phyloP scores from a whole-genome alignment of 169 alveolate genomes.

The Cyclospora cayetanensis region DNA sequence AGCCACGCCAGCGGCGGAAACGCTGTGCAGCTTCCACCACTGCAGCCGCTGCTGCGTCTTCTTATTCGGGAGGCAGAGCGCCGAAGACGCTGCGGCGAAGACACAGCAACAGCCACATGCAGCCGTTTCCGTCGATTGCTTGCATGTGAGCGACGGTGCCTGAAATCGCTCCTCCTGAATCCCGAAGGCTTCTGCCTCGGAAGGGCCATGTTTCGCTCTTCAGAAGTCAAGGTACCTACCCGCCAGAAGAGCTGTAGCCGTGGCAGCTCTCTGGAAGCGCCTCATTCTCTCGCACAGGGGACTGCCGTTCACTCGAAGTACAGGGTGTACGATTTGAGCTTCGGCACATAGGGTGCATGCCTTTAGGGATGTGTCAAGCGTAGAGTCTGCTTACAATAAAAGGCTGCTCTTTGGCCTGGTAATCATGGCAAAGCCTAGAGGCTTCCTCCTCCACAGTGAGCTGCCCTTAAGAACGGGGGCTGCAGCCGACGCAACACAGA shows the following conservation, averaged over 20 bases:
- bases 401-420: background rate
- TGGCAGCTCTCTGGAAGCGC: background rate
- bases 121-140: background rate
- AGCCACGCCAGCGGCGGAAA: background rate
- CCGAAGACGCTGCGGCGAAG: background rate
- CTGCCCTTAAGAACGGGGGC: too few relatives aligned
- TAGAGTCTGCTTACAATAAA: background rate
- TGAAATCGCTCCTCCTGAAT: background rate
- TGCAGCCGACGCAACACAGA: slow-evolving; percentile 41
- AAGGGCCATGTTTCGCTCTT: too few relatives aligned
- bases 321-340: background rate
- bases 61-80: background rate
- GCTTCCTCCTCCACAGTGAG: too few relatives aligned
- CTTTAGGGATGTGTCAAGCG: background rate
- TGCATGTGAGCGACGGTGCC: background rate
- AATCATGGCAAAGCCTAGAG: background rate
- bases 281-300: slow-evolving; percentile 6
- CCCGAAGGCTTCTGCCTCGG: too few relatives aligned
- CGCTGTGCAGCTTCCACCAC: background rate
- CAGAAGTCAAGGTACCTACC: too few relatives aligned
- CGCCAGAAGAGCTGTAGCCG: background rate
- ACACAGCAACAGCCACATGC: background rate
- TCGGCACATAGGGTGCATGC: background rate
- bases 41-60: background rate
- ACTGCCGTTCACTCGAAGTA: background rate